These are phyloP conservation scores for Leccinellum rugosiceps DNA, from an alignment of 768 basidiomycete species.

Conservation along the genomic window DNA sequence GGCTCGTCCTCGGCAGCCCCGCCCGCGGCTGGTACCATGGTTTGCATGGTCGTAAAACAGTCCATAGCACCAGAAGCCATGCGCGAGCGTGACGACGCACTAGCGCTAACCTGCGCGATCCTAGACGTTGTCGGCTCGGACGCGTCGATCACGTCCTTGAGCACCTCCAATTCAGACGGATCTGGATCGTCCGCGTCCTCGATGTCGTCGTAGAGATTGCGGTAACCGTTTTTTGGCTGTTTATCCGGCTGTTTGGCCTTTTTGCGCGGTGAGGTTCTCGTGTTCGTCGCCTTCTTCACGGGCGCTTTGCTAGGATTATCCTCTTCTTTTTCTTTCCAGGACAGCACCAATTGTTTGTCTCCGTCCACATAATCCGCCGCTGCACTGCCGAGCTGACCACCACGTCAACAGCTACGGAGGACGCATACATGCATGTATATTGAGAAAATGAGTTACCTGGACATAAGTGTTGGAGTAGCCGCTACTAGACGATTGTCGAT, in stretches of 20 bases:
- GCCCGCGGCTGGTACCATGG: background rate
- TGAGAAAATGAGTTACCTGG: slow-evolving; percentile 35
- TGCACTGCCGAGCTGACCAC: slow-evolving; percentile 13
- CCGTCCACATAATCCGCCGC: slow-evolving; percentile 23
- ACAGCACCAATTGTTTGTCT: slow-evolving; percentile 16
- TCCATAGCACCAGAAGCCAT: background rate
- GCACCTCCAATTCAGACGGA: slow-evolving; percentile 14
- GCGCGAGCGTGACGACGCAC: slow-evolving; percentile 6
- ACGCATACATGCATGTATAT: background rate
- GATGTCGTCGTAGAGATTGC: slow-evolving; percentile 28
- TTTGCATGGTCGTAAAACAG: background rate
- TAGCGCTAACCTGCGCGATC: slow-evolving; percentile 1
- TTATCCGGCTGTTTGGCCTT: slow-evolving; percentile 22
- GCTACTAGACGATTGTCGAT: slow-evolving; percentile 42
- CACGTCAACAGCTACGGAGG: background rate
- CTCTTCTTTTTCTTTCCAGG: slow-evolving; percentile 27
- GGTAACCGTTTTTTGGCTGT: background rate
- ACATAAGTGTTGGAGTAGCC: slow-evolving; percentile 54
- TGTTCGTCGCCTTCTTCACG: slow-evolving; percentile 6
- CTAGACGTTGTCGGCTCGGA: slow-evolving; percentile 6
- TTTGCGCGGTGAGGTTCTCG: slow-evolving; percentile 8
- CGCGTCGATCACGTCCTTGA: slow-evolving; percentile 9
- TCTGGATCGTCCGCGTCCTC: slow-evolving; percentile 24
- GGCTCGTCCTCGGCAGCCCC: slow-evolving; percentile 11
- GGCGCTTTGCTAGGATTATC: background rate